Evolutionary conservation across 2,329 filamentous ascomycete species (phyloP).

Genomic region (Cytospora chrysosperma): DNA sequence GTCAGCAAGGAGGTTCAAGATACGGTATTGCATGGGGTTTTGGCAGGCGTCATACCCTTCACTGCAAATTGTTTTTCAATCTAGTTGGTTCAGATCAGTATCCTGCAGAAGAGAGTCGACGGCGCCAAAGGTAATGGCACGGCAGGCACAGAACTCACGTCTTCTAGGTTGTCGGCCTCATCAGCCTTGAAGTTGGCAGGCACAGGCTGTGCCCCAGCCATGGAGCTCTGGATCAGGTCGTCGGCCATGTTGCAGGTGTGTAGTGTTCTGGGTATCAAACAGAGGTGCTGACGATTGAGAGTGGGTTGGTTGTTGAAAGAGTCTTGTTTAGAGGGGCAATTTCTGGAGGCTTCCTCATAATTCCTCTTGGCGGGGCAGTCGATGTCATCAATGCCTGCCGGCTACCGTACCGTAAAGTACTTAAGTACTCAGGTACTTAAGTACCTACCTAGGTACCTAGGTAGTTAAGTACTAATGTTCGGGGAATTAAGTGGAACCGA

Average conservation of each 20-base stretch:
- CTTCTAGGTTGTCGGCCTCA: slow-evolving; percentile 54
- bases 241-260: slow-evolving; percentile 10
- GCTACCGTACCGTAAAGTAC: too few relatives aligned
- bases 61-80: slow-evolving; percentile 99
- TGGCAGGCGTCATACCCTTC: slow-evolving; percentile 60
- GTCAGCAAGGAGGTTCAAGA: slow-evolving; percentile 19
- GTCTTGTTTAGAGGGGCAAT: slow-evolving; percentile 15
- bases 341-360: not conserved
- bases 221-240: slow-evolving; percentile 22
- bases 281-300: not conserved
- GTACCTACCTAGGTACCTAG: too few relatives aligned
- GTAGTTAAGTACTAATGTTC: too few relatives aligned
- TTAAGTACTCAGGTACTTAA: too few relatives aligned
- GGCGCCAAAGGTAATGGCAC: too few relatives aligned
- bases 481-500: too few relatives aligned
- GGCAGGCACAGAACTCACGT: slow-evolving; percentile 47
- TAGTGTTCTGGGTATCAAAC: not conserved
- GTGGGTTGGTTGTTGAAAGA: not conserved
- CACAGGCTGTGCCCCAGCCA: slow-evolving; percentile 32
- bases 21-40: slow-evolving; percentile 14
- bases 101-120: not conserved
- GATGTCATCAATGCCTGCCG: not conserved
- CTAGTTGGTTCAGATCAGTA: slow-evolving; percentile 42
- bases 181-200: slow-evolving; percentile 61
- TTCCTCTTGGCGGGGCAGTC: slow-evolving; percentile 2